phyloP scores from a whole-genome alignment of 768 basidiomycete species.

The Boletus reticuloceps region DNA sequence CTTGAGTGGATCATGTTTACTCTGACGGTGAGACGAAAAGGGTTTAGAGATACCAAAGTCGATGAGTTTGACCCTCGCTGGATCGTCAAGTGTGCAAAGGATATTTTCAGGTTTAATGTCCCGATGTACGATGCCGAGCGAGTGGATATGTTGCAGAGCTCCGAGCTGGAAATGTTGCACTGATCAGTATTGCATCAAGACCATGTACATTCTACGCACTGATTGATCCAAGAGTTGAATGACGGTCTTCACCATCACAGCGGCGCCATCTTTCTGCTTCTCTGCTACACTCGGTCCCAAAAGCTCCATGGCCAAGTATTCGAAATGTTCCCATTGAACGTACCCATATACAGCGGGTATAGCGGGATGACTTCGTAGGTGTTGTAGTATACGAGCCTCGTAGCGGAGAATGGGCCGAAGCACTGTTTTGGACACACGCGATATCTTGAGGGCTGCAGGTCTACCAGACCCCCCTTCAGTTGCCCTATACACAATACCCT shows the following conservation, averaged over 20 bases:
- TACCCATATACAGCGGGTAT: background rate
- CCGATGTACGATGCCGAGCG: background rate
- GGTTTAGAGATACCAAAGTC: slow-evolving; percentile 5
- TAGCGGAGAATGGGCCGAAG: background rate
- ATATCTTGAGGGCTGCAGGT: background rate
- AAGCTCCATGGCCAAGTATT: background rate
- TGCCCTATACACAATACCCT: background rate
- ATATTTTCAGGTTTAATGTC: slow-evolving; percentile 1
- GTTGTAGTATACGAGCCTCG: background rate
- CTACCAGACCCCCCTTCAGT: background rate
- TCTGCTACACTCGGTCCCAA: slow-evolving; percentile 1
- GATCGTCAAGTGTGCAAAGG: background rate
- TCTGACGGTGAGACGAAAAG: background rate
- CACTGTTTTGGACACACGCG: background rate
- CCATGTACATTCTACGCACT: background rate
- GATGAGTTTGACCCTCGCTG: background rate
- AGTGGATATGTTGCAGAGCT: background rate
- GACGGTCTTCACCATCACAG: background rate
- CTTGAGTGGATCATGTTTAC: background rate
- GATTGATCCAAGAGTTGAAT: background rate
- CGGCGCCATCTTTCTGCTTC: background rate
- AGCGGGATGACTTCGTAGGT: background rate
- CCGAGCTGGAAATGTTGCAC: background rate
- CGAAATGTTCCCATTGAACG: slow-evolving; percentile 1
- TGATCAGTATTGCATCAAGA: background rate